Conservation (phyloP, 2,329 filamentous ascomycete species). For the Penicillium italicum region DNA sequence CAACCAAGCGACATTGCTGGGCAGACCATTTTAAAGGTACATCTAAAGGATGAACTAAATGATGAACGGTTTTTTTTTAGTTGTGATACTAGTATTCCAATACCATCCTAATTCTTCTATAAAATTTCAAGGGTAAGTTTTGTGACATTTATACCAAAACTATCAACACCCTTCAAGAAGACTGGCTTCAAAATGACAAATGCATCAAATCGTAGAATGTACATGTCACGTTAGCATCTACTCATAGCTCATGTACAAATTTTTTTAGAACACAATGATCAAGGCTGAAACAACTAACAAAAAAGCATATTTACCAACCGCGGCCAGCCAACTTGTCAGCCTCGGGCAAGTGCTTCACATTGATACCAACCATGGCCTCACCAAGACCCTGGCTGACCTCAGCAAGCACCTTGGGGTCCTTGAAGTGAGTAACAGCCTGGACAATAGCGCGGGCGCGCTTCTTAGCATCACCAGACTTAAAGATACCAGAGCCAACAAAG, state of each 20-base stretch:
- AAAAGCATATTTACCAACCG: conserved; percentile 64
- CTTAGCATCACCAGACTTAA: conserved; percentile 89
- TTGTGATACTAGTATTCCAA: too few species aligned
- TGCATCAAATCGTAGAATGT: conserved; percentile 4
- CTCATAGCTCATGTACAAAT: conserved; percentile 24
- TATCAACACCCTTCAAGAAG: too few species aligned
- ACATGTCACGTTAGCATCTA: conserved; percentile 13
- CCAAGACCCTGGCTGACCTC: conserved; percentile 84
- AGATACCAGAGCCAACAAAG: conserved; percentile 94
- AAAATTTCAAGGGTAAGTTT: too few species aligned
- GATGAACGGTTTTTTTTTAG: too few species aligned
- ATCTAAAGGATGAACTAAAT: too few species aligned
- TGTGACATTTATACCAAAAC: too few species aligned
- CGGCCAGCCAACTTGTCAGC: conserved; percentile 78
- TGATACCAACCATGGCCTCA: conserved; percentile 98
- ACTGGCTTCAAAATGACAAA: background rate
- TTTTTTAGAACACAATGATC: conserved; percentile 12
- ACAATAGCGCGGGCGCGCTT: conserved; percentile 94
- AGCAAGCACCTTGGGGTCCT: conserved; percentile 77
- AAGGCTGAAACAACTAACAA: conserved; percentile 7
- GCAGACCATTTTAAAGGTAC: too few species aligned
- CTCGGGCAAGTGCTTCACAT: conserved; percentile 71
- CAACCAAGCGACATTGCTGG: too few species aligned
- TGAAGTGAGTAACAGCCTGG: conserved; percentile 85
- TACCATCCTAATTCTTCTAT: too few species aligned